These are phyloP conservation scores for Rhynchosporium graminicola DNA, from an alignment of 2,329 filamentous ascomycete species.

Conservation along the genomic window DNA sequence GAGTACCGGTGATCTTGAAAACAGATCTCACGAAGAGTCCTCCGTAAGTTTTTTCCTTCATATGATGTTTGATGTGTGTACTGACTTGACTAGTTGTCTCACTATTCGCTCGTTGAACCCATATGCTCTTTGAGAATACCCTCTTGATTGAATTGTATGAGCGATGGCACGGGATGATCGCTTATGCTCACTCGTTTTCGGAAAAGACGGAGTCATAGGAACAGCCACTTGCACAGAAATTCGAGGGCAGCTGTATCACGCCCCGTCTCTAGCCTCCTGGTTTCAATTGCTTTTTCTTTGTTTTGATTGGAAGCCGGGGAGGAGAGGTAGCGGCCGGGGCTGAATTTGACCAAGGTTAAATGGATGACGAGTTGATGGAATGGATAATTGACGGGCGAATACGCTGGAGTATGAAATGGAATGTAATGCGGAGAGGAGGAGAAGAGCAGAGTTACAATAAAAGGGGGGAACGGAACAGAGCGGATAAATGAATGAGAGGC, in stretches of 20 bases:
- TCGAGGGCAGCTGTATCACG: conserved; percentile 16
- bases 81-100: conserved; percentile 63
- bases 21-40: conserved; percentile 98
- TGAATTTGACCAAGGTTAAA: conserved; percentile 11
- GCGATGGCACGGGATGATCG: too few relatives aligned
- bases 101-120: conserved; percentile 84
- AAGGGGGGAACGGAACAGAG: conserved; percentile 9
- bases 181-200: neutral
- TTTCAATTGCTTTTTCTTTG: conserved; percentile 21
- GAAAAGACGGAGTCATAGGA: conserved; percentile 3
- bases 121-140: conserved; percentile 52
- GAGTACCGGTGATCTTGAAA: conserved; percentile 97
- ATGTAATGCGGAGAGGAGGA: too few relatives aligned
- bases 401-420: too few relatives aligned
- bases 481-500: conserved; percentile 28
- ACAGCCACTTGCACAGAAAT: conserved; percentile 13
- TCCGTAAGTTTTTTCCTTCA: conserved; percentile 70
- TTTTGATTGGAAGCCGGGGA: conserved; percentile 25
- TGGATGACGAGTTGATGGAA: conserved; percentile 15
- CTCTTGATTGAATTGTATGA: conserved; percentile 14
- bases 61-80: conserved; percentile 36
- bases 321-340: conserved; percentile 18
- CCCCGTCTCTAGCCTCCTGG: conserved; percentile 17
- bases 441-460: too few relatives aligned
- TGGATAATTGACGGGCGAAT: too few relatives aligned